Conservation (phyloP, 1,139 yeast genomes). For the Suhomyces bokatorum region DNA sequence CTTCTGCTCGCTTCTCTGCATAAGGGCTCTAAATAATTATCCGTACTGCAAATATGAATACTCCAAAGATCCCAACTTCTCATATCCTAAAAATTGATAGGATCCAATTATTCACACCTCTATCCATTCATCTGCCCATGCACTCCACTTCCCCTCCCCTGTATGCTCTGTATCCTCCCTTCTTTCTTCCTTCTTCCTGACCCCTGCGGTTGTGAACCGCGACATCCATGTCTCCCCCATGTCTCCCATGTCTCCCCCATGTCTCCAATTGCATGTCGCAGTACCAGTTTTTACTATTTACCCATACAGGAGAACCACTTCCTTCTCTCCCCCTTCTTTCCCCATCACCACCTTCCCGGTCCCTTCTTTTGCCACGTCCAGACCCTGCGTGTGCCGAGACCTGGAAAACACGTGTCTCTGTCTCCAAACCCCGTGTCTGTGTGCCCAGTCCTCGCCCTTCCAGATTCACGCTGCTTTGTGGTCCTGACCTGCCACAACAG, state of each 20-base stretch:
- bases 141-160: too few relatives aligned
- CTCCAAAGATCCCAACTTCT: too few relatives aligned
- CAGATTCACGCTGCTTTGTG: not conserved
- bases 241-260: not conserved
- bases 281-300: constrained; percentile 7
- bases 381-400: not conserved
- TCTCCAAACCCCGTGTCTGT: not conserved
- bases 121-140: too few relatives aligned
- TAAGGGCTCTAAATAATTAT: too few relatives aligned
- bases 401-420: not conserved
- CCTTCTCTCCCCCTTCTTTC: not conserved
- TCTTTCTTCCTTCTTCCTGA: not conserved
- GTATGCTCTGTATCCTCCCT: too few relatives aligned
- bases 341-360: not conserved
- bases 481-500: not conserved
- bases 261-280: constrained; percentile 3
- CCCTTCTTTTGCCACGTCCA: not conserved
- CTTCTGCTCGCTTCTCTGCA: too few relatives aligned
- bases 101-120: too few relatives aligned
- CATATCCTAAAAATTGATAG: too few relatives aligned
- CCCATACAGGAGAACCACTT: constrained; percentile 2
- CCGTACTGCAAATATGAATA: too few relatives aligned
- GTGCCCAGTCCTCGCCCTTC: not conserved
- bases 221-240: constrained; percentile 3
- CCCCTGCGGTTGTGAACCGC: constrained; percentile 4